Percentiles rank a stretch among this genome's conserved stretches.
phyloP scores from a whole-genome alignment of 140 eudicot species.

The Stevia rebaudiana region DNA sequence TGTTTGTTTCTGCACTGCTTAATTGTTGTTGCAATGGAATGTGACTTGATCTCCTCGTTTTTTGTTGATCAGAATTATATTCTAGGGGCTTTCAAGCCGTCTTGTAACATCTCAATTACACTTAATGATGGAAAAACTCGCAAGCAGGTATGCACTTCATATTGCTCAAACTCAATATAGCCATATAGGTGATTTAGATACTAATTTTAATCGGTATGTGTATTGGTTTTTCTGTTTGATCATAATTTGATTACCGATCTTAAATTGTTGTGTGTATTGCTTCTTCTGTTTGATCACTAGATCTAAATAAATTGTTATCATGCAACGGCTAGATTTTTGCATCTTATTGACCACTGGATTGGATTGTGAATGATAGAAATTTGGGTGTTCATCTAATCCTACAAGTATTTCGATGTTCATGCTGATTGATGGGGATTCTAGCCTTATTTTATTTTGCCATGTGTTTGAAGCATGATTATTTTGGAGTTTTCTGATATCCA shows the following conservation, averaged over 20 bases:
- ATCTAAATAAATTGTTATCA: not conserved
- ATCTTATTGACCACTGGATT: not conserved
- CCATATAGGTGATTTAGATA: slow-evolving; percentile 7
- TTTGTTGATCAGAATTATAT: slow-evolving; percentile 64
- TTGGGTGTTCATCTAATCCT: not conserved
- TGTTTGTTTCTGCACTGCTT: not conserved
- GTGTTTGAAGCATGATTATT: not conserved
- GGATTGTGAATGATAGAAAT: slow-evolving; percentile 1
- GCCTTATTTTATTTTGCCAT: not conserved
- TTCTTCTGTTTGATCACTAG: slow-evolving; percentile 4
- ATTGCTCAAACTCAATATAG: not conserved
- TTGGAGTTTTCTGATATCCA: not conserved
- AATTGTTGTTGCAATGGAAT: not conserved
- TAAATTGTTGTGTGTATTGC: not conserved
- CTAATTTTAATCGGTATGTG: not conserved
- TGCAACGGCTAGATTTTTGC: not conserved
- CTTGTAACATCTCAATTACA: slow-evolving; percentile 66
- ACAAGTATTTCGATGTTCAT: not conserved
- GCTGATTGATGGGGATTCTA: not conserved
- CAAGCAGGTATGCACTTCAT: slow-evolving; percentile 58
- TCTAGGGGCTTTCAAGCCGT: slow-evolving; percentile 91
- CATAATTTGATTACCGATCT: no score
- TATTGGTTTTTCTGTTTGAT: no score
- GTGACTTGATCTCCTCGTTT: slow-evolving; percentile 12
- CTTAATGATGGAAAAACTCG: slow-evolving; percentile 88